Evolutionary conservation across 768 basidiomycete genomes (phyloP).

Genomic region (Artomyces pyxidatus): DNA sequence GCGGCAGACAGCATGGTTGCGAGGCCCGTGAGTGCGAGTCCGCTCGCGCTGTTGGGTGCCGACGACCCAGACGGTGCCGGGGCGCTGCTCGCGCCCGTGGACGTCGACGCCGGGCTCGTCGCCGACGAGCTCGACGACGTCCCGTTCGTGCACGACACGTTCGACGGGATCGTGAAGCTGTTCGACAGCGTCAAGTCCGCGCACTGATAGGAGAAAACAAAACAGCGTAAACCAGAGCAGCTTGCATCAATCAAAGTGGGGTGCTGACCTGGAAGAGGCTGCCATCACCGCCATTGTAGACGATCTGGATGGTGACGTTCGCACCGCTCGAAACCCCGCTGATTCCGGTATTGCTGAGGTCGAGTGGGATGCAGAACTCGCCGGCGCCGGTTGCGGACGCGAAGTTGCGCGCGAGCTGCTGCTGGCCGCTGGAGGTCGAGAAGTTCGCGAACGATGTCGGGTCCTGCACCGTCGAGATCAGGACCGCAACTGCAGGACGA

Average conservation of each 20-base stretch:
- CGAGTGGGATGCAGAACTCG: constrained; percentile 55
- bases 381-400: constrained; percentile 51
- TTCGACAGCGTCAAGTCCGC: constrained; percentile 68
- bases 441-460: constrained; percentile 63
- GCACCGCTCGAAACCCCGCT: constrained; percentile 48
- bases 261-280: constrained; percentile 60
- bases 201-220: constrained; percentile 57
- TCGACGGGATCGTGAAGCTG: constrained; percentile 40
- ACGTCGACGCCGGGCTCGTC: not conserved
- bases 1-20: not conserved
- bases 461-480: constrained; percentile 47
- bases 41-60: not conserved
- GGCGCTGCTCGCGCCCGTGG: not conserved
- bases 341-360: constrained; percentile 44
- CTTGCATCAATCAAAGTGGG: not conserved
- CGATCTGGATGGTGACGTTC: constrained; percentile 66
- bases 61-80: not conserved
- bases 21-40: constrained; percentile 3
- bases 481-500: constrained; percentile 34
- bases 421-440: constrained; percentile 30
- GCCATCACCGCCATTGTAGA: constrained; percentile 67
- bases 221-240: no score
- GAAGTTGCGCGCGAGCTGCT: constrained; percentile 36
- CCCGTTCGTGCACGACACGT: constrained; percentile 29
- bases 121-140: constrained; percentile 5